These are phyloP conservation scores for Fagopyrum homotropicum DNA, from an alignment of 148 eudicot species.

Conservation along the genomic window DNA sequence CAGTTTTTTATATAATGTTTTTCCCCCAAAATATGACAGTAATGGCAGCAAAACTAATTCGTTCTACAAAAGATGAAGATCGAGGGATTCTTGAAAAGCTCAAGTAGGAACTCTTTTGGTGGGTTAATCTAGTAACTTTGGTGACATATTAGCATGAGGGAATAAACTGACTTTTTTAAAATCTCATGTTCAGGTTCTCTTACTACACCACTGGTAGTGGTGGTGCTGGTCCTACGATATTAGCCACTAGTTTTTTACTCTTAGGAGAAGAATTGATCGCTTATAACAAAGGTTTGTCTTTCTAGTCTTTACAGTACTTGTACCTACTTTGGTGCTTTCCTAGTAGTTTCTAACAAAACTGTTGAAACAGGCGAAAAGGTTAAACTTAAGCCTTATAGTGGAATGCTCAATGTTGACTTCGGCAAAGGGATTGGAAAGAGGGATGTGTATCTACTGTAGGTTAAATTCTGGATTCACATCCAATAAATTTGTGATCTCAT, in stretches of 20 bases:
- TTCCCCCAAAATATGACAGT: slow-evolving; percentile 33
- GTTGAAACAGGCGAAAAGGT: slow-evolving; percentile 58
- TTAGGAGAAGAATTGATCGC: slow-evolving; percentile 94
- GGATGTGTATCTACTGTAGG: slow-evolving; percentile 92
- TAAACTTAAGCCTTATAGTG: slow-evolving; percentile 86
- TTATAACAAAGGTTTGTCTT: slow-evolving; percentile 65
- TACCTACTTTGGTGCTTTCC: neutral
- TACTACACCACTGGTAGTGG: slow-evolving; percentile 97
- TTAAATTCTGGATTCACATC: slow-evolving; percentile 12
- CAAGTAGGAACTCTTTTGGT: slow-evolving; percentile 36
- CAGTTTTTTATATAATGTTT: neutral
- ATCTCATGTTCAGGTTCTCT: slow-evolving; percentile 58
- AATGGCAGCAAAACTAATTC: slow-evolving; percentile 98
- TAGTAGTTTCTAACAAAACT: neutral
- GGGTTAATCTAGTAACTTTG: neutral
- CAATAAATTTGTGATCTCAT: neutral
- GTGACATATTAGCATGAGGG: neutral
- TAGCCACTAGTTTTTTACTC: slow-evolving; percentile 94
- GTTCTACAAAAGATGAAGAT: slow-evolving; percentile 62
- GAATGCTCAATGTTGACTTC: slow-evolving; percentile 82
- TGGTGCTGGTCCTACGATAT: slow-evolving; percentile 97
- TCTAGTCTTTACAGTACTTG: neutral
- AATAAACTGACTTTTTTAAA: neutral
- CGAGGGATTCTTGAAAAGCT: slow-evolving; percentile 69
- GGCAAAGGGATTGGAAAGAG: slow-evolving; percentile 74